Evolutionary conservation across 2,329 filamentous ascomycete species (phyloP).

Genomic region (Exophiala sp.): DNA sequence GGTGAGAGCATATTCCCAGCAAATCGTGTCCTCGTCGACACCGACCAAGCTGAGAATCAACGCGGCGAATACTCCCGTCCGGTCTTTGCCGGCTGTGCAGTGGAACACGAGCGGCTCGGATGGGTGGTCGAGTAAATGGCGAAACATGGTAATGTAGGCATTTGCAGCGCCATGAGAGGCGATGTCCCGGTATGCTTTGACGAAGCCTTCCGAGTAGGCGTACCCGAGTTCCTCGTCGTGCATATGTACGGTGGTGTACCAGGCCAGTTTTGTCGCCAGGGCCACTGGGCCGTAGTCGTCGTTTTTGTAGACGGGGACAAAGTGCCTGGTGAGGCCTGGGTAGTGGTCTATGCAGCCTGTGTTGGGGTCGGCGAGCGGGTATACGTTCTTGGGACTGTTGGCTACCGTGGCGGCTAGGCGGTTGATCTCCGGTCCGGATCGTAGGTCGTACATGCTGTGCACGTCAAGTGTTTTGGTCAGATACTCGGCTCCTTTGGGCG

Average conservation of each 20-base stretch:
- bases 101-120: conserved; percentile 52
- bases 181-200: conserved; percentile 62
- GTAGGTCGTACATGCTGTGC: conserved; percentile 61
- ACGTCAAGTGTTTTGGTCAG: conserved; percentile 54
- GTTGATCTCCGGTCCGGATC: conserved; percentile 45
- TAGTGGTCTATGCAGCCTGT: conserved; percentile 21
- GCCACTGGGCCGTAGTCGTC: conserved; percentile 57
- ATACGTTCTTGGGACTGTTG: conserved; percentile 28
- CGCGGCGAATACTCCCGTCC: conserved; percentile 65
- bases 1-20: conserved; percentile 63
- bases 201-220: conserved; percentile 48
- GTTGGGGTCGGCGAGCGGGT: conserved; percentile 17
- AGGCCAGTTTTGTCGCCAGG: conserved; percentile 54
- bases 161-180: conserved; percentile 50
- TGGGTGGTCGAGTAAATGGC: conserved; percentile 45
- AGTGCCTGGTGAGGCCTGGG: conserved; percentile 49
- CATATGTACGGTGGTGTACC: conserved; percentile 51
- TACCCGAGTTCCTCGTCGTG: conserved; percentile 42
- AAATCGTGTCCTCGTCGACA: conserved; percentile 54
- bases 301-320: conserved; percentile 60
- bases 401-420: conserved; percentile 30
- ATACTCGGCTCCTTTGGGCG: conserved; percentile 47
- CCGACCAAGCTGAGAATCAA: conserved; percentile 60
- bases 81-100: conserved; percentile 72
- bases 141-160: conserved; percentile 55